These are phyloP conservation scores for Leptographium wingfieldii DNA, from an alignment of 2,329 filamentous ascomycete species.

Conservation along the genomic window DNA sequence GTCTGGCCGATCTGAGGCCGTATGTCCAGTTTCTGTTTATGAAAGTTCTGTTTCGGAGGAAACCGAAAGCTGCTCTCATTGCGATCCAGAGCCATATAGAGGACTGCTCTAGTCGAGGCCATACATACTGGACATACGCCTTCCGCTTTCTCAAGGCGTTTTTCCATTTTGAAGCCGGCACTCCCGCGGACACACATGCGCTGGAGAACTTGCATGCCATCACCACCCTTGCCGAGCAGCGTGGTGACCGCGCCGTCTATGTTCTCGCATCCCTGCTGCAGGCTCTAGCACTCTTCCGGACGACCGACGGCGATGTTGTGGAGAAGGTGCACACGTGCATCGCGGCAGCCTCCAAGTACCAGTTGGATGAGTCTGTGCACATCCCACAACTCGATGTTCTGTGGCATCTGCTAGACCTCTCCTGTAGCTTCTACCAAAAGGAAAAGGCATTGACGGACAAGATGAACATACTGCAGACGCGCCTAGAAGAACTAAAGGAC, in stretches of 20 bases:
- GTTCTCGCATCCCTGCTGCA: slow-evolving; percentile 56
- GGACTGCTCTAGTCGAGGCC: slow-evolving; percentile 47
- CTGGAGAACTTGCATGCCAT: slow-evolving; percentile 59
- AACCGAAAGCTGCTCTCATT: slow-evolving; percentile 60
- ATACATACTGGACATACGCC: slow-evolving; percentile 67
- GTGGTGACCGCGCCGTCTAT: slow-evolving; percentile 50
- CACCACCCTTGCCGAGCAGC: slow-evolving; percentile 41
- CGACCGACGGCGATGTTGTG: slow-evolving; percentile 50
- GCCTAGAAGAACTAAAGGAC: slow-evolving; percentile 43
- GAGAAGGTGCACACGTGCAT: slow-evolving; percentile 61
- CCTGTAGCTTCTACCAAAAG: slow-evolving; percentile 54
- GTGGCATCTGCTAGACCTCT: slow-evolving; percentile 55
- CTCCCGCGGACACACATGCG: slow-evolving; percentile 47
- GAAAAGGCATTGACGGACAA: slow-evolving; percentile 45
- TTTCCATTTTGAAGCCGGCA: slow-evolving; percentile 50
- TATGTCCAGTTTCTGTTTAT: slow-evolving; percentile 63
- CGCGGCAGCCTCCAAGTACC: slow-evolving; percentile 59
- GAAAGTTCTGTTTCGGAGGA: slow-evolving; percentile 57
- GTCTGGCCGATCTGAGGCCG: slow-evolving; percentile 57
- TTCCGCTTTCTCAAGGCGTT: slow-evolving; percentile 63
- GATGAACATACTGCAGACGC: slow-evolving; percentile 46
- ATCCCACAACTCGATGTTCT: slow-evolving; percentile 56
- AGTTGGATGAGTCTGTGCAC: slow-evolving; percentile 49
- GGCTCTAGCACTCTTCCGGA: slow-evolving; percentile 55
- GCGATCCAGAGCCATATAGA: slow-evolving; percentile 55